Percentiles rank a stretch among this genome's conserved stretches.
Evolutionary conservation across 768 basidiomycete species (phyloP).

Genomic region (Tylopilus cervinicoccineus): DNA sequence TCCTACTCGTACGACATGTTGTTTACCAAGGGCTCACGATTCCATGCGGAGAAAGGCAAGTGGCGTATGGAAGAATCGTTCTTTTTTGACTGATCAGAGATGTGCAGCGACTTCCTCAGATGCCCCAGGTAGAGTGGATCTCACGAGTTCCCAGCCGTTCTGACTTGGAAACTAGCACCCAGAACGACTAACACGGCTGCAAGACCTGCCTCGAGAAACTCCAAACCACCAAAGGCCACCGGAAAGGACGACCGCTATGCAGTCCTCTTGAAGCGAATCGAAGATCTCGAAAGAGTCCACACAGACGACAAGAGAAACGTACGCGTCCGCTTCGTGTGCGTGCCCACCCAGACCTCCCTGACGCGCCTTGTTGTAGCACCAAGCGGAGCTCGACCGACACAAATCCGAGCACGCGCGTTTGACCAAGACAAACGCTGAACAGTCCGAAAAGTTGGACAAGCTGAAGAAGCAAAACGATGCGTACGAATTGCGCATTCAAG

Average conservation of each 20-base stretch:
- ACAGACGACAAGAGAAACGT: constrained; percentile 64
- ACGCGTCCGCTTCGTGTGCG: constrained; percentile 14
- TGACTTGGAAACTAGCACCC: constrained; percentile 29
- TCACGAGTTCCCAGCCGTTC: neutral
- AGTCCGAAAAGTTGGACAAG: constrained; percentile 52
- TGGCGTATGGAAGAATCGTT: neutral
- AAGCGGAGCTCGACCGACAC: constrained; percentile 53
- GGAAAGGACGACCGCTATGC: constrained; percentile 47
- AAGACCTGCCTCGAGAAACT: constrained; percentile 25
- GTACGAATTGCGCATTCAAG: constrained; percentile 57
- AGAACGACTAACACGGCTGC: constrained; percentile 27
- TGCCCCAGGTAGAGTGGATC: constrained; percentile 34
- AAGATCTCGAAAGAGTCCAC: constrained; percentile 60
- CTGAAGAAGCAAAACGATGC: constrained; percentile 58
- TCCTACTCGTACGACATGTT: constrained; percentile 19
- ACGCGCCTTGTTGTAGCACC: constrained; percentile 42
- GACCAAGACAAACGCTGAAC: constrained; percentile 47
- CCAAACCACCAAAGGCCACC: constrained; percentile 15
- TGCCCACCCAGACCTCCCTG: neutral
- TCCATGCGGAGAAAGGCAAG: constrained; percentile 13
- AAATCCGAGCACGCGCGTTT: constrained; percentile 51
- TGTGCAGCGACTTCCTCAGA: constrained; percentile 24
- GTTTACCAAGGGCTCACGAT: constrained; percentile 48
- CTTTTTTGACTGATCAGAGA: neutral
- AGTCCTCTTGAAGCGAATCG: constrained; percentile 56